Conservation (phyloP, 179 eudicot genomes). For the Pouteria campechiana region DNA sequence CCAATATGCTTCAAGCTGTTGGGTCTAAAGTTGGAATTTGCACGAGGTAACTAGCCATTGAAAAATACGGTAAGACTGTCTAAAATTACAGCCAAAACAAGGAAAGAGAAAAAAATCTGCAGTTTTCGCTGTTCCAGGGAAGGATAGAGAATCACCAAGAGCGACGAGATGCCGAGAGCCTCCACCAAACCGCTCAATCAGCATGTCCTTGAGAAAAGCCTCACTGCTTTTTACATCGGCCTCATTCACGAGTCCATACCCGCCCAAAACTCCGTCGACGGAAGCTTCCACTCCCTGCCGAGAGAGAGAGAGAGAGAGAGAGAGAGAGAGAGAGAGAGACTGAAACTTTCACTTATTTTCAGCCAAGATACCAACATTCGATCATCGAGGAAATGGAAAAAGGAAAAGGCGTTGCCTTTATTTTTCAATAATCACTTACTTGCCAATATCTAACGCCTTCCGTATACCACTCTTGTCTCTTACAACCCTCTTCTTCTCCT, state of each 20-base stretch:
- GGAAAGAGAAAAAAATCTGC: no score
- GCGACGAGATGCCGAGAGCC: slow-evolving; percentile 48
- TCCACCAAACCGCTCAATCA: slow-evolving; percentile 36
- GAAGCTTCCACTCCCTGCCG: slow-evolving; percentile 85
- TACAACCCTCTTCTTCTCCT: slow-evolving; percentile 23
- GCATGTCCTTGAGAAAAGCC: slow-evolving; percentile 48
- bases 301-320: neutral
- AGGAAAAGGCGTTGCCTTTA: no score
- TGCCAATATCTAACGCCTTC: slow-evolving; percentile 84
- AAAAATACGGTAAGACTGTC: no score
- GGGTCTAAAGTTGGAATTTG: no score
- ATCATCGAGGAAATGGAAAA: no score
- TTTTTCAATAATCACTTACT: no score
- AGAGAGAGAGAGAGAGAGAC: neutral
- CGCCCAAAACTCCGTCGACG: slow-evolving; percentile 87
- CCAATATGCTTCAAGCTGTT: no score
- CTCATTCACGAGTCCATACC: slow-evolving; percentile 61
- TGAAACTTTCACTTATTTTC: no score
- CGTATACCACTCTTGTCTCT: slow-evolving; percentile 62
- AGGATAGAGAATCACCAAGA: slow-evolving; percentile 36
- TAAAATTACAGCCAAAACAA: no score
- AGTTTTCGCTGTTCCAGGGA: neutral
- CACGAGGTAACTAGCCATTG: no score
- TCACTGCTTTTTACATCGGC: slow-evolving; percentile 68
- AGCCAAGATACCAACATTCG: no score